Percentiles rank a stretch among this genome's conserved stretches.
phyloP scores from a whole-genome alignment of 176 grass and related monocot genomes.

The Avena eriantha region DNA sequence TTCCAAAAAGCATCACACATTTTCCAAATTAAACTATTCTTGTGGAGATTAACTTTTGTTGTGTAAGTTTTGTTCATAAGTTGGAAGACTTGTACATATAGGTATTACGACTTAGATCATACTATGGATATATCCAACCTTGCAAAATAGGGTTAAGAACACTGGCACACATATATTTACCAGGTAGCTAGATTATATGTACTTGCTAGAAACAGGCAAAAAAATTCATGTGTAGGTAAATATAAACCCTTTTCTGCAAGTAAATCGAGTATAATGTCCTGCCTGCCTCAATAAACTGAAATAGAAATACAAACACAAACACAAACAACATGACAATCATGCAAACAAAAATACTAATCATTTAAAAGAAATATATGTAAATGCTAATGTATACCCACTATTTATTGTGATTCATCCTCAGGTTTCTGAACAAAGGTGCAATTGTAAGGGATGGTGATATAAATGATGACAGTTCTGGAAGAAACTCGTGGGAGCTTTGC shows the following conservation, averaged over 20 bases:
- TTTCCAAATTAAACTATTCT: conserved; percentile 33
- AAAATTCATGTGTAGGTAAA: conserved; percentile 24
- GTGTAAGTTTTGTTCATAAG: not conserved
- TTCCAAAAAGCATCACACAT: not conserved
- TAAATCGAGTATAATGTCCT: not conserved
- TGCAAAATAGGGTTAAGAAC: conserved; percentile 18
- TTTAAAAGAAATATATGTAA: not conserved
- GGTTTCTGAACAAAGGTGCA: conserved; percentile 71
- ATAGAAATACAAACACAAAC: no score
- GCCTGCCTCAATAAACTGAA: not conserved
- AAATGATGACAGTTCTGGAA: conserved; percentile 53
- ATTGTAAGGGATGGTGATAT: conserved; percentile 57
- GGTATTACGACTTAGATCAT: not conserved
- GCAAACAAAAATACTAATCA: not conserved
- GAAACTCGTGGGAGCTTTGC: conserved; percentile 62
- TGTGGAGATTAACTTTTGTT: not conserved
- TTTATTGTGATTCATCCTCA: conserved; percentile 34
- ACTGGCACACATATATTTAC: not conserved
- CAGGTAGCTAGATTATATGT: not conserved
- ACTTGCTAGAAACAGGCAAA: conserved; percentile 16
- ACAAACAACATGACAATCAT: not conserved
- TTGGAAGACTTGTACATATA: not conserved
- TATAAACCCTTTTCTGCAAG: not conserved
- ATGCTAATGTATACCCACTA: conserved; percentile 2
- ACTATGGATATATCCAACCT: conserved; percentile 4